Conservation (phyloP, 495 filamentous ascomycete species). For the Baudoinia panamericana region DNA sequence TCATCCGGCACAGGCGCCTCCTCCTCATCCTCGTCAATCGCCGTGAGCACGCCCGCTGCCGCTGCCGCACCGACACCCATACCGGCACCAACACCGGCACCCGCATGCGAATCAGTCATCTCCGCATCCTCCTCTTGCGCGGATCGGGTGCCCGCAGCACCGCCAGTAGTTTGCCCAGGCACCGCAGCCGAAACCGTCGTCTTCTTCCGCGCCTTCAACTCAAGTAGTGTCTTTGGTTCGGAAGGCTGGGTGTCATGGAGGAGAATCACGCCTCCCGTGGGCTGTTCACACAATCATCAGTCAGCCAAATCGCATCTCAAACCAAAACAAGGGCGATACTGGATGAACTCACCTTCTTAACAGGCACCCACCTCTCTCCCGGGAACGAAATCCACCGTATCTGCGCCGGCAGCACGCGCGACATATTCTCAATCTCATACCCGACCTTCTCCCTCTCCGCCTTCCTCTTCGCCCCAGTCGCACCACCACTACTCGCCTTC, state of each 20-base stretch:
- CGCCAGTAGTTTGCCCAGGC: slow-evolving; percentile 24
- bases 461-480: slow-evolving; percentile 59
- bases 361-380: slow-evolving; percentile 75
- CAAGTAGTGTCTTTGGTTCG: slow-evolving; percentile 64
- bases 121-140: slow-evolving; percentile 20
- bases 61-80: slow-evolving; percentile 65
- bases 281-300: slow-evolving; percentile 38
- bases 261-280: slow-evolving; percentile 85
- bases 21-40: slow-evolving; percentile 76
- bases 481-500: slow-evolving; percentile 39
- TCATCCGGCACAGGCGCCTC: slow-evolving; percentile 68
- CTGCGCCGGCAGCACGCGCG: slow-evolving; percentile 80
- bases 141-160: slow-evolving; percentile 19
- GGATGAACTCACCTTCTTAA: slow-evolving; percentile 65
- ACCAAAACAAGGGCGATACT: neutral
- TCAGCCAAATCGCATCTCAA: no score
- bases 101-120: slow-evolving; percentile 23
- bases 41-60: slow-evolving; percentile 66
- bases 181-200: slow-evolving; percentile 34
- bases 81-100: slow-evolving; percentile 12
- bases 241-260: slow-evolving; percentile 73
- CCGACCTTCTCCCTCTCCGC: slow-evolving; percentile 92
- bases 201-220: slow-evolving; percentile 74
- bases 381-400: slow-evolving; percentile 91
- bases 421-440: slow-evolving; percentile 95